phyloP scores from a whole-genome alignment of 139 green algal species.

The Coccomyxa sp. region DNA sequence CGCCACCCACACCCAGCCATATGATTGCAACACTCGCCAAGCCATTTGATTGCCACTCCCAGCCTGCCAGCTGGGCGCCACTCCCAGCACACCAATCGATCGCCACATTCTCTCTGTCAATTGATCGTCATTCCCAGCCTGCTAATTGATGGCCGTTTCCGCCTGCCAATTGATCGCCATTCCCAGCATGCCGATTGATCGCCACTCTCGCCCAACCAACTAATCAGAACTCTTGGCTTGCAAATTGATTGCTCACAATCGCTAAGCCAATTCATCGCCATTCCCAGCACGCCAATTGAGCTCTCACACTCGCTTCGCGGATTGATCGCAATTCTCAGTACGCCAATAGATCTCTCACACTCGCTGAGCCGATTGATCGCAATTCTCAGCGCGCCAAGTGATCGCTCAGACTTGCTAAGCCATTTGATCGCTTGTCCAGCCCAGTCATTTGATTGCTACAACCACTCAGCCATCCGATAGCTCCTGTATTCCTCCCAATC shows the following conservation, averaged over 20 bases:
- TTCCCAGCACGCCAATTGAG: background rate
- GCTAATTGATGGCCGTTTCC: background rate
- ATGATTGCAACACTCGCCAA: background rate
- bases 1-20: background rate
- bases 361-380: background rate
- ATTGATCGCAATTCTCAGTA: slow-evolving; percentile 2
- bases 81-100: background rate
- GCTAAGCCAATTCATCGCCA: background rate
- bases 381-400: background rate
- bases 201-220: background rate
- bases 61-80: background rate
- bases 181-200: background rate
- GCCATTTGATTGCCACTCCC: background rate
- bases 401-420: background rate
- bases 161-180: background rate
- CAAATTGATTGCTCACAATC: background rate
- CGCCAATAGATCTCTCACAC: background rate
- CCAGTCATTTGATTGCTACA: background rate
- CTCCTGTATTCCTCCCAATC: background rate
- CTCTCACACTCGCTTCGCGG: background rate
- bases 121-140: background rate
- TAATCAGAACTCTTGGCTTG: background rate
- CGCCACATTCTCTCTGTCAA: background rate
- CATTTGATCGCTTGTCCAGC: background rate
- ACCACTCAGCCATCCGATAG: background rate